These are phyloP conservation scores for Trichophyton benhamiae DNA, from an alignment of 2,329 filamentous ascomycete genomes.

Conservation along the genomic window DNA sequence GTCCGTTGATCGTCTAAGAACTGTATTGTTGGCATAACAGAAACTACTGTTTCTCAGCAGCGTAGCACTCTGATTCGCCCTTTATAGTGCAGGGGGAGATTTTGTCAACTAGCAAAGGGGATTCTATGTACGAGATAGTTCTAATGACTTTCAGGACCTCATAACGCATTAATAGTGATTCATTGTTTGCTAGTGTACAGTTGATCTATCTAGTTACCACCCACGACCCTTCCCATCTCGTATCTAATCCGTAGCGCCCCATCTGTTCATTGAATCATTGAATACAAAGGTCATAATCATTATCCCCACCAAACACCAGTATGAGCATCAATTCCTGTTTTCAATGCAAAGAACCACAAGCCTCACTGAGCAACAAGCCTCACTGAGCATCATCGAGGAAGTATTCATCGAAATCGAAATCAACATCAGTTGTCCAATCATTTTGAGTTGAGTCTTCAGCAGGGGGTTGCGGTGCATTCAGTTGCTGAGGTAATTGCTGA, in stretches of 20 bases:
- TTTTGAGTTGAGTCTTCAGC: not conserved
- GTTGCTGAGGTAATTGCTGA: not conserved
- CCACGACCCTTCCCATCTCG: not conserved
- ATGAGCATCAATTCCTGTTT: not conserved
- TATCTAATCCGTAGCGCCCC: not conserved
- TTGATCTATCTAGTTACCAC: not conserved
- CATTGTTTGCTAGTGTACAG: constrained; percentile 1
- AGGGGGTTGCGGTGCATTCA: not conserved
- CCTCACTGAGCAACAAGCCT: not conserved
- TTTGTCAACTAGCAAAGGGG: too few relatives aligned
- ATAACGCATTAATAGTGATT: not conserved
- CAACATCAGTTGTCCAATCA: constrained; percentile 4
- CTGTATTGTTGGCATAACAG: too few relatives aligned
- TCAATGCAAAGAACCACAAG: not conserved
- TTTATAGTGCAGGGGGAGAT: too few relatives aligned
- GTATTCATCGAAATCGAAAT: constrained; percentile 12
- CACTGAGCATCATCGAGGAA: constrained; percentile 4
- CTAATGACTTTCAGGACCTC: too few relatives aligned
- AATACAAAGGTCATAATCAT: not conserved
- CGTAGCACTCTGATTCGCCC: too few relatives aligned
- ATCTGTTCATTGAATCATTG: not conserved
- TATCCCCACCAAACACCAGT: not conserved
- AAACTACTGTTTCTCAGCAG: too few relatives aligned
- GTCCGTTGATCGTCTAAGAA: too few relatives aligned
- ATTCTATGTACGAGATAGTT: too few relatives aligned